Evolutionary conservation across 2,329 filamentous ascomycete genomes (phyloP).

Genomic region (Botrytis byssoidea): DNA sequence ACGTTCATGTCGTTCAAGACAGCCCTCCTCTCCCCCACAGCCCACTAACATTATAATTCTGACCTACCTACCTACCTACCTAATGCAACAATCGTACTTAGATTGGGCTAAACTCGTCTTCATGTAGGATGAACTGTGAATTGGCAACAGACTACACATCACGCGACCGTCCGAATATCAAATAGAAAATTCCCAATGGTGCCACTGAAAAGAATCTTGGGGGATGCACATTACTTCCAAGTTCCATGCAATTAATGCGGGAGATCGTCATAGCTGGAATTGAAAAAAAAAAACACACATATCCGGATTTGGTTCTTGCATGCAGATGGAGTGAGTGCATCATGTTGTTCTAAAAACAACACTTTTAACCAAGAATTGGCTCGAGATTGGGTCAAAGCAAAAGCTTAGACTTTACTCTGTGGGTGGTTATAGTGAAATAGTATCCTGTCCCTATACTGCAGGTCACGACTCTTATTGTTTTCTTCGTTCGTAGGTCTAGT

Average conservation of each 20-base stretch:
- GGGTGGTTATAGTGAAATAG: not conserved
- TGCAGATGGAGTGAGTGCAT: not conserved
- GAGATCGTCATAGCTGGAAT: conserved; percentile 17
- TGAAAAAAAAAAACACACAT: not conserved
- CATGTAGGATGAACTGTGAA: not conserved
- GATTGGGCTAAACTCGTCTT: not conserved
- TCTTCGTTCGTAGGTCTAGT: not conserved
- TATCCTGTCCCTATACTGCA: not conserved
- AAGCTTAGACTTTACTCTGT: not conserved
- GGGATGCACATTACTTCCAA: not conserved
- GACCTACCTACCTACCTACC: not conserved
- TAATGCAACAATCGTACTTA: not conserved
- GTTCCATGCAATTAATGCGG: not conserved
- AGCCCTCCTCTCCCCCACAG: not conserved
- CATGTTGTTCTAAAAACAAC: not conserved
- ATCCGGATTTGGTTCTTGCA: not conserved
- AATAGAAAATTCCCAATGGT: no score
- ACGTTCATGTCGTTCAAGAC: not conserved
- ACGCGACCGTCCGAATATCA: not conserved
- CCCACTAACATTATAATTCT: not conserved
- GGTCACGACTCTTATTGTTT: not conserved
- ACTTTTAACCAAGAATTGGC: not conserved
- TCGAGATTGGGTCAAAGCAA: not conserved
- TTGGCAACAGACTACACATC: not conserved
- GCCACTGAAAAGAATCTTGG: not conserved